Evolutionary conservation across 1,284 basidiomycete genomes (phyloP).

Genomic region (Sphagnurus paluster): DNA sequence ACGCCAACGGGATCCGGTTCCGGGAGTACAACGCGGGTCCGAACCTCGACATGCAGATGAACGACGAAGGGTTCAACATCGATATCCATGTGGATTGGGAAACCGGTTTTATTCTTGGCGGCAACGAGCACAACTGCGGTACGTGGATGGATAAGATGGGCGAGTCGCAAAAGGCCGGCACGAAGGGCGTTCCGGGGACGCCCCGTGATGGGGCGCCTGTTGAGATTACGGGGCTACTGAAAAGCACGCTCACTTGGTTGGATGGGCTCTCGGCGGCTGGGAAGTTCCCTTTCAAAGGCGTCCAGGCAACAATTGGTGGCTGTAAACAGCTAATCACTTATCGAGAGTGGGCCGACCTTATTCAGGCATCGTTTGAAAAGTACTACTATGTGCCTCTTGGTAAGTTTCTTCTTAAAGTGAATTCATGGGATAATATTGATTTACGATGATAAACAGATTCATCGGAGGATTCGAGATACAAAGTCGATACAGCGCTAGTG

Average conservation of each 20-base stretch:
- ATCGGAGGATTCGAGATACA: constrained; percentile 71
- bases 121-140: constrained; percentile 82
- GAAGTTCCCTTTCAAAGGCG: constrained; percentile 90
- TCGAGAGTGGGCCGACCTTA: constrained; percentile 84
- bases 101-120: constrained; percentile 89
- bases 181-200: constrained; percentile 92
- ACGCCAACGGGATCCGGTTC: constrained; percentile 92
- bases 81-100: constrained; percentile 93
- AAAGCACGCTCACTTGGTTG: constrained; percentile 92
- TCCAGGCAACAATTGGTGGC: constrained; percentile 77
- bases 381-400: constrained; percentile 88
- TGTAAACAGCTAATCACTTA: constrained; percentile 72
- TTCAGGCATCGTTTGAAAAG: constrained; percentile 88
- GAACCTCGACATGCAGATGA: constrained; percentile 96
- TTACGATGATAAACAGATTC: constrained; percentile 50
- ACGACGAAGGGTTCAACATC: constrained; percentile 90
- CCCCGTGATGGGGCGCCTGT: constrained; percentile 95
- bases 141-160: constrained; percentile 99
- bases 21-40: constrained; percentile 96
- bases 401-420: constrained; percentile 33
- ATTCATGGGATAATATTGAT: constrained; percentile 1
- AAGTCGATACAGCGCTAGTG: constrained; percentile 70
- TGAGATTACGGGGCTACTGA: constrained; percentile 92
- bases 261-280: constrained; percentile 63
- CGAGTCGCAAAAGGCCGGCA: constrained; percentile 87